A percentile compares a stretch with the other conserved stretches of the same genome.
Conservation (phyloP, 352 stramenopile species). For the Elongisporangium undulatum region DNA sequence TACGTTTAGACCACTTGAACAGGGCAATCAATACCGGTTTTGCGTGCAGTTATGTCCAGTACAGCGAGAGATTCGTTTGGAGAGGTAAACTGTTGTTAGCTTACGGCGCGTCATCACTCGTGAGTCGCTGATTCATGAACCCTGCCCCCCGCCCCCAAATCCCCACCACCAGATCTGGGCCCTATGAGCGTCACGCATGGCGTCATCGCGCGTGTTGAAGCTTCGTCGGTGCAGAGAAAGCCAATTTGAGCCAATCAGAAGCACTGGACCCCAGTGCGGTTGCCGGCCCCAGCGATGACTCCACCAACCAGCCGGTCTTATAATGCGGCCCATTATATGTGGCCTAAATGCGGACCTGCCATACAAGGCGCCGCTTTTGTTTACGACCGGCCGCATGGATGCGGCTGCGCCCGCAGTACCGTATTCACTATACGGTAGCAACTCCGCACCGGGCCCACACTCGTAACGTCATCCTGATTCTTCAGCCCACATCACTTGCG, state of each 20-base stretch:
- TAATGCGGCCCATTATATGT: background rate
- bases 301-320: background rate
- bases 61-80: background rate
- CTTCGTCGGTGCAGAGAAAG: background rate
- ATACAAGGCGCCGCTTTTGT: background rate
- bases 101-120: background rate
- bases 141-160: background rate
- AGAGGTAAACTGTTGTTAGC: background rate
- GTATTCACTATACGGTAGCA: background rate
- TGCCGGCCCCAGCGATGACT: background rate
- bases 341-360: background rate
- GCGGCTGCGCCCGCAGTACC: background rate
- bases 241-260: background rate
- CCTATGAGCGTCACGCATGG: background rate
- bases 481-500: slow-evolving; percentile 4
- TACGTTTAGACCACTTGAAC: no score
- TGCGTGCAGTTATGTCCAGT: background rate
- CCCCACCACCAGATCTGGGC: background rate
- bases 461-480: slow-evolving; percentile 10
- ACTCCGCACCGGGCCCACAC: background rate
- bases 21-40: background rate
- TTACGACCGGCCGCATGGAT: background rate
- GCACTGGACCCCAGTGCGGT: background rate
- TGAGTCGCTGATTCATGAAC: background rate
- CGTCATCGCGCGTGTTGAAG: background rate